phyloP scores from a whole-genome alignment of 2,329 filamentous ascomycete genomes.

The Cercospora brassicicola region DNA sequence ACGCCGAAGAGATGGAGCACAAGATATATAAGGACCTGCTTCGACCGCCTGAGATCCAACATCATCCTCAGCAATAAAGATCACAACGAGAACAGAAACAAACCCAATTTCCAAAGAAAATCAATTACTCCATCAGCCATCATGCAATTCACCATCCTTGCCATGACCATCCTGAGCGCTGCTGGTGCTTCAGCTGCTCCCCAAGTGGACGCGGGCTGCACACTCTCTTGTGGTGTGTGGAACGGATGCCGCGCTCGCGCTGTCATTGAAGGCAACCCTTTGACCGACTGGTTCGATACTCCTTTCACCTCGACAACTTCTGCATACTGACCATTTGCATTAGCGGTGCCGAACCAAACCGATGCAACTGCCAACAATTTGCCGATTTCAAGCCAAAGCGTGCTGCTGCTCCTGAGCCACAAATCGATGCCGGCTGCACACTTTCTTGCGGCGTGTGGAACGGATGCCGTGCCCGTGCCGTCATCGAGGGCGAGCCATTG shows the following conservation, averaged over 20 bases:
- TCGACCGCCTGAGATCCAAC: not conserved
- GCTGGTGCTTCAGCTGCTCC: not conserved
- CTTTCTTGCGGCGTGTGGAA: not conserved
- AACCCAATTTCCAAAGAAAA: not conserved
- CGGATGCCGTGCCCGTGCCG: not conserved
- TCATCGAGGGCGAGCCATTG: not conserved
- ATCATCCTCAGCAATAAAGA: not conserved
- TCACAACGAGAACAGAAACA: not conserved
- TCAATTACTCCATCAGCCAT: not conserved
- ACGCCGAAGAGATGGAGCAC: not conserved
- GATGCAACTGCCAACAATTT: not conserved
- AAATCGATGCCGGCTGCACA: not conserved
- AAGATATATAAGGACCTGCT: not conserved
- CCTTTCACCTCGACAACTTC: not conserved
- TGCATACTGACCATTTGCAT: not conserved
- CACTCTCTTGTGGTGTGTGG: not conserved
- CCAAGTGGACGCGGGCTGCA: not conserved
- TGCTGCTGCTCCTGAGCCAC: not conserved
- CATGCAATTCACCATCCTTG: not conserved
- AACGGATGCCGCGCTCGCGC: not conserved
- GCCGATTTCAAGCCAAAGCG: not conserved
- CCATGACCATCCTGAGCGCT: not conserved
- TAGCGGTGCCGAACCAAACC: not conserved
- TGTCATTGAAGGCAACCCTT: not conserved
- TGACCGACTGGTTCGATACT: not conserved